phyloP scores from a whole-genome alignment of 768 basidiomycete genomes.

The Suillus discolor region DNA sequence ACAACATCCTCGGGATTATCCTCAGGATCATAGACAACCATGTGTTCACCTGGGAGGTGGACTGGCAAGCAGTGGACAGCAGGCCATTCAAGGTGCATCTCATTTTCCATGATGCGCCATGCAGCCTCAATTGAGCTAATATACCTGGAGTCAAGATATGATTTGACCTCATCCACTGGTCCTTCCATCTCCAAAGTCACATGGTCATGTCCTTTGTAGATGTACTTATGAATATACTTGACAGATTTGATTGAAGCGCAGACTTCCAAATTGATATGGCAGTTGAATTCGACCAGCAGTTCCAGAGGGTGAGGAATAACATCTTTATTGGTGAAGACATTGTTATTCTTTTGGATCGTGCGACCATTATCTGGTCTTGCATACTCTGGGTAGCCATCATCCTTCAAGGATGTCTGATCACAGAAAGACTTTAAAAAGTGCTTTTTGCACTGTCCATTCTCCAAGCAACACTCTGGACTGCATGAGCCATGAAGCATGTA shows the following conservation, averaged over 20 bases:
- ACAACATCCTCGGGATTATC: too few relatives aligned
- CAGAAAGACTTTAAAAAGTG: slow-evolving; percentile 45
- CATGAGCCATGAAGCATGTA: slow-evolving; percentile 52
- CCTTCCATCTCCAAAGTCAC: slow-evolving; percentile 39
- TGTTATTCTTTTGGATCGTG: slow-evolving; percentile 21
- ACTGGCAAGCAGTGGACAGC: too few relatives aligned
- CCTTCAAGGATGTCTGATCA: slow-evolving; percentile 34
- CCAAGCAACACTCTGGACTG: slow-evolving; percentile 42
- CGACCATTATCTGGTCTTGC: slow-evolving; percentile 37
- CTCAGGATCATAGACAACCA: too few relatives aligned
- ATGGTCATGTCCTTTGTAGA: slow-evolving; percentile 50
- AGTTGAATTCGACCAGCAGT: slow-evolving; percentile 37
- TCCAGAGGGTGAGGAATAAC: slow-evolving; percentile 45
- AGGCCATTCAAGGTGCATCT: too few relatives aligned
- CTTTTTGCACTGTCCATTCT: slow-evolving; percentile 43
- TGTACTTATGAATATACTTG: slow-evolving; percentile 53
- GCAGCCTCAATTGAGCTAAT: too few relatives aligned
- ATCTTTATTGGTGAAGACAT: slow-evolving; percentile 39
- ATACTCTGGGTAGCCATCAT: slow-evolving; percentile 45
- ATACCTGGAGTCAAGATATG: too few relatives aligned
- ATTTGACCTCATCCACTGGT: too few relatives aligned
- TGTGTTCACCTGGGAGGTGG: too few relatives aligned
- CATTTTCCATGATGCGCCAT: too few relatives aligned
- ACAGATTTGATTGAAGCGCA: slow-evolving; percentile 37
- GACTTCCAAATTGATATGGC: slow-evolving; percentile 56